These are phyloP conservation scores for Glycine tomentella DNA, from an alignment of 306 rosid genomes.

Conservation along the genomic window DNA sequence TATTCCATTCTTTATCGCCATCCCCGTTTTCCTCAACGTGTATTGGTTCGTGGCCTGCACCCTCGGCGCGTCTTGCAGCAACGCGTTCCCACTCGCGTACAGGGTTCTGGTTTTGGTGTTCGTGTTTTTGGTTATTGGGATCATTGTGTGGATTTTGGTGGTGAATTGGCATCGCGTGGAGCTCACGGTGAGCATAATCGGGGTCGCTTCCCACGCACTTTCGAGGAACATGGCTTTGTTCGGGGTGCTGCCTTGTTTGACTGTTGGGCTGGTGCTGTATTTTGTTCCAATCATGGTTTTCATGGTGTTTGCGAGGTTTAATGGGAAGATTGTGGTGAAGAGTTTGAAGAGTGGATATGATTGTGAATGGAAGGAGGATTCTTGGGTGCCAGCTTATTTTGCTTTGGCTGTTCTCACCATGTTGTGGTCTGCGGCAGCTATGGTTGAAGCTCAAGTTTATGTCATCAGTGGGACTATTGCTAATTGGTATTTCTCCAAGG, in stretches of 20 bases:
- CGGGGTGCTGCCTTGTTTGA: slow-evolving; percentile 68
- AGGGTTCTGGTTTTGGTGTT: slow-evolving; percentile 70
- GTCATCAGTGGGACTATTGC: slow-evolving; percentile 90
- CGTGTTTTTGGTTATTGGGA: slow-evolving; percentile 66
- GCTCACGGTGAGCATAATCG: slow-evolving; percentile 78
- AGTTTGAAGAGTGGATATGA: slow-evolving; percentile 53
- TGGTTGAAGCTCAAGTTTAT: slow-evolving; percentile 84
- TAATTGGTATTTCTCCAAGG: slow-evolving; percentile 90
- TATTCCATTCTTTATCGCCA: slow-evolving; percentile 68
- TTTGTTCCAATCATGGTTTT: slow-evolving; percentile 81
- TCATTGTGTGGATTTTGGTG: slow-evolving; percentile 80
- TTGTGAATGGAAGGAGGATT: slow-evolving; percentile 88
- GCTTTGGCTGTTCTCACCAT: slow-evolving; percentile 86
- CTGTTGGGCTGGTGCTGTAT: slow-evolving; percentile 61
- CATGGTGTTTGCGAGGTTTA: slow-evolving; percentile 75
- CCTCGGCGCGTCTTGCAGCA: slow-evolving; percentile 63
- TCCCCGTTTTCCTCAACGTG: slow-evolving; percentile 80
- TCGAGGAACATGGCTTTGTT: slow-evolving; percentile 73
- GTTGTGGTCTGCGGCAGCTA: slow-evolving; percentile 82
- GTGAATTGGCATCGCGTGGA: slow-evolving; percentile 86
- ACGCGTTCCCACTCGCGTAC: slow-evolving; percentile 68
- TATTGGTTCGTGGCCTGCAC: slow-evolving; percentile 96
- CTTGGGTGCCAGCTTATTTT: slow-evolving; percentile 92
- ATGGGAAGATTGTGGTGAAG: slow-evolving; percentile 66
- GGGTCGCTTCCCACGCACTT: slow-evolving; percentile 80